phyloP scores from a whole-genome alignment of 208 protist species.

The Herpetomonas samuelpessoai region DNA sequence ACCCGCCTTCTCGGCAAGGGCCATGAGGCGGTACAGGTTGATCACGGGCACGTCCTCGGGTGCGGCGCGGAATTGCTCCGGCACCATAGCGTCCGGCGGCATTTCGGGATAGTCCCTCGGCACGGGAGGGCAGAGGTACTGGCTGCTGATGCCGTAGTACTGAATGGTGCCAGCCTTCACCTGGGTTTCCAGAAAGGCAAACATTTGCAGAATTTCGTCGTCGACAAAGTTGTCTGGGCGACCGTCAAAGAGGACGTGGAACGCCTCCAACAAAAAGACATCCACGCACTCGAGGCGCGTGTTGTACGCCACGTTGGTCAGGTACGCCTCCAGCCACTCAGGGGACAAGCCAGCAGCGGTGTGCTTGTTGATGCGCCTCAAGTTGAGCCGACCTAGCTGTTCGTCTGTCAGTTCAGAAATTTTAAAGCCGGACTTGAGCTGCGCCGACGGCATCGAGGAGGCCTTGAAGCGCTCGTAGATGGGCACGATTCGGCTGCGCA shows the following conservation, averaged over 20 bases:
- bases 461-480: constrained; percentile 88
- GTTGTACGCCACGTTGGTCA: constrained; percentile 87
- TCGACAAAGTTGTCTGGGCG: constrained; percentile 66
- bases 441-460: constrained; percentile 77
- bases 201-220: constrained; percentile 80
- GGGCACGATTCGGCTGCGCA: constrained; percentile 78
- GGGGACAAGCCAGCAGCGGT: constrained; percentile 73
- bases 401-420: constrained; percentile 75
- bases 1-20: constrained; percentile 56
- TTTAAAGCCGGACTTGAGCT: constrained; percentile 81
- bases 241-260: constrained; percentile 83
- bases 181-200: constrained; percentile 81
- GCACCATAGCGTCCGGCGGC: constrained; percentile 76
- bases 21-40: constrained; percentile 74
- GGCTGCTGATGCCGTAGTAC: constrained; percentile 84
- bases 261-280: constrained; percentile 70
- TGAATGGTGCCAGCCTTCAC: constrained; percentile 71
- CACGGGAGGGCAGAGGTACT: constrained; percentile 72
- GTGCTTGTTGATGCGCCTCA: constrained; percentile 57
- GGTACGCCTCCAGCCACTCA: constrained; percentile 87
- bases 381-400: constrained; percentile 65
- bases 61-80: constrained; percentile 60
- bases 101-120: constrained; percentile 64
- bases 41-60: constrained; percentile 46
- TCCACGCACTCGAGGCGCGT: constrained; percentile 83